Conservation (phyloP, 768 basidiomycete genomes). For the Phlebiopsis gigantea region DNA sequence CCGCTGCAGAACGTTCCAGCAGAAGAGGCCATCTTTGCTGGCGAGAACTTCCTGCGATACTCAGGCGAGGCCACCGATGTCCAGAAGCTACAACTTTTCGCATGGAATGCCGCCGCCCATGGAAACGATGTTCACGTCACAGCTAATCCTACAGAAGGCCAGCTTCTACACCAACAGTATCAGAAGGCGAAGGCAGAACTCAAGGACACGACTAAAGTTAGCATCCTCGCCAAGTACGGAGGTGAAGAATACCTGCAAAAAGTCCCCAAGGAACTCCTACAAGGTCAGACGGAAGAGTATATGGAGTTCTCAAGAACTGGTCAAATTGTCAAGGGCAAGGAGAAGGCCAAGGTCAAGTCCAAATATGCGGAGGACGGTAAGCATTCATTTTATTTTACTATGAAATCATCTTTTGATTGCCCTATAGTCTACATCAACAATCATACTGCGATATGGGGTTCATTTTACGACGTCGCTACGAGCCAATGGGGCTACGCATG, state of each 20-base stretch:
- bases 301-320: constrained; percentile 95
- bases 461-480: constrained; percentile 73
- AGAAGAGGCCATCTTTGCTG: constrained; percentile 72
- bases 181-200: constrained; percentile 88
- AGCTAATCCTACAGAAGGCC: constrained; percentile 94
- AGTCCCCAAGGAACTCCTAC: constrained; percentile 87
- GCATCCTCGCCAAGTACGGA: constrained; percentile 90
- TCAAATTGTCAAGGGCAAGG: constrained; percentile 85
- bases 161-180: constrained; percentile 88
- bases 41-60: constrained; percentile 91
- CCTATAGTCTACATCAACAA: constrained; percentile 80
- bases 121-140: constrained; percentile 96
- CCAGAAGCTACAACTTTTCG: constrained; percentile 90
- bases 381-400: constrained; percentile 25
- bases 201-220: constrained; percentile 82
- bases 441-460: constrained; percentile 96
- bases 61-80: constrained; percentile 93
- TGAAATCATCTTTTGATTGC: not conserved
- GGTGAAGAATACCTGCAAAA: constrained; percentile 88
- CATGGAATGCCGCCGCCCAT: constrained; percentile 90
- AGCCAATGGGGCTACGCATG: constrained; percentile 92
- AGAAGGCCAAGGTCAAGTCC: constrained; percentile 78
- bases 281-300: constrained; percentile 95
- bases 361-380: constrained; percentile 97
- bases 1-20: constrained; percentile 68